Evolutionary conservation across 1,139 yeast genomes (phyloP).

Genomic region (Debaryomyces robertsiae): DNA sequence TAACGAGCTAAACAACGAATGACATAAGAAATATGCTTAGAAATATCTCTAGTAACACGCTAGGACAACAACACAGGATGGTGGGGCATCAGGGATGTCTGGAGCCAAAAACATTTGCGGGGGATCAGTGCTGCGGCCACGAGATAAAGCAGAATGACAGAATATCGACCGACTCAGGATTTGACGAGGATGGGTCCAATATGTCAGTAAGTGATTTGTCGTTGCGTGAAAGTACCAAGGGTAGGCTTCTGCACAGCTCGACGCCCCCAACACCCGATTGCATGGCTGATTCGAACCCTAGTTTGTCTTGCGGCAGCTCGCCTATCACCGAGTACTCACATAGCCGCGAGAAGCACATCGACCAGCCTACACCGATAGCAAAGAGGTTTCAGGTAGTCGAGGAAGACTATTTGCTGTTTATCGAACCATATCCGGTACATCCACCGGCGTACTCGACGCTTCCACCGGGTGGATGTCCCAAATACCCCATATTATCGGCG

Average conservation of each 20-base stretch:
- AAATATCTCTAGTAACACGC: conserved; percentile 1
- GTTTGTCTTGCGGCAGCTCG: background rate
- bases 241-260: conserved; percentile 1
- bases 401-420: conserved; percentile 34
- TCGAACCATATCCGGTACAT: conserved; percentile 53
- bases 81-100: background rate
- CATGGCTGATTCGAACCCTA: conserved; percentile 2
- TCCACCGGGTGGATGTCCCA: conserved; percentile 54
- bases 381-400: conserved; percentile 9
- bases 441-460: conserved; percentile 51
- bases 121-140: background rate
- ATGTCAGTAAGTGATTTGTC: conserved; percentile 10
- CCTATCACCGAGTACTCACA: conserved; percentile 1
- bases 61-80: background rate
- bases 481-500: conserved; percentile 46
- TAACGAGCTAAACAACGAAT: no score
- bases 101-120: background rate
- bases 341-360: background rate
- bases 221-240: conserved; percentile 3
- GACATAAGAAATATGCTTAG: conserved; percentile 1
- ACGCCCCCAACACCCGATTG: conserved; percentile 9
- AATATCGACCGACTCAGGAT: conserved; percentile 4
- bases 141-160: background rate
- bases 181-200: conserved; percentile 7
- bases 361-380: background rate